Conservation (phyloP, 148 eudicot genomes). For the Euryodendron excelsum region DNA sequence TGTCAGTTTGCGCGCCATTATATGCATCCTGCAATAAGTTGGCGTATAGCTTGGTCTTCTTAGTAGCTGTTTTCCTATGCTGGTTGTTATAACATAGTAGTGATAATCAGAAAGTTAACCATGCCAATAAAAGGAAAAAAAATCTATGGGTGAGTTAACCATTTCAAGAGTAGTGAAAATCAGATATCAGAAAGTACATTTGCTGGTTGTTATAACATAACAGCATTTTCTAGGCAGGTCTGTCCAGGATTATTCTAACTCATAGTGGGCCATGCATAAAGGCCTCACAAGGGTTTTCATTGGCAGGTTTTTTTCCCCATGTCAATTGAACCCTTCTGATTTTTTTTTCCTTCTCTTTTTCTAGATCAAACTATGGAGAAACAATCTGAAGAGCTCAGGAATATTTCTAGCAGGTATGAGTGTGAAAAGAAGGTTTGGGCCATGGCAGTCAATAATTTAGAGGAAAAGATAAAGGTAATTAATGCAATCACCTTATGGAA, state of each 20-base stretch:
- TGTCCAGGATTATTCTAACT: neutral
- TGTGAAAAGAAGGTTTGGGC: constrained; percentile 69
- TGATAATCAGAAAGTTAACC: too few species aligned
- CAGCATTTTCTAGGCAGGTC: neutral
- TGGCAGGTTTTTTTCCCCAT: neutral
- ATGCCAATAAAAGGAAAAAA: neutral
- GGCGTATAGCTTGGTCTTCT: neutral
- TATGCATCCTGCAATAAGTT: neutral
- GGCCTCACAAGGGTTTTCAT: too few species aligned
- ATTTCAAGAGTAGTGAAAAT: neutral
- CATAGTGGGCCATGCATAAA: too few species aligned
- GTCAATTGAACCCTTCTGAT: neutral
- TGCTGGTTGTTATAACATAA: neutral
- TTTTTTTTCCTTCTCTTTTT: constrained; percentile 10
- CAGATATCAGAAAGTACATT: too few species aligned
- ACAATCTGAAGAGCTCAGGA: constrained; percentile 64
- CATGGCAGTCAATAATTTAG: constrained; percentile 49
- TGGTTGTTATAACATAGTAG: too few species aligned
- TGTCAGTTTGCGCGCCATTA: neutral
- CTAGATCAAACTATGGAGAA: constrained; percentile 72
- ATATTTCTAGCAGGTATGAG: constrained; percentile 61
- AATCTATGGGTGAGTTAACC: neutral
- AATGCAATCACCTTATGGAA: neutral
- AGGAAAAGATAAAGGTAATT: constrained; percentile 66
- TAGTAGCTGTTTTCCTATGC: neutral